Percentiles rank a stretch among this genome's conserved stretches.
Conservation (phyloP, 768 basidiomycete genomes). For the Pisolithus orientalis region DNA sequence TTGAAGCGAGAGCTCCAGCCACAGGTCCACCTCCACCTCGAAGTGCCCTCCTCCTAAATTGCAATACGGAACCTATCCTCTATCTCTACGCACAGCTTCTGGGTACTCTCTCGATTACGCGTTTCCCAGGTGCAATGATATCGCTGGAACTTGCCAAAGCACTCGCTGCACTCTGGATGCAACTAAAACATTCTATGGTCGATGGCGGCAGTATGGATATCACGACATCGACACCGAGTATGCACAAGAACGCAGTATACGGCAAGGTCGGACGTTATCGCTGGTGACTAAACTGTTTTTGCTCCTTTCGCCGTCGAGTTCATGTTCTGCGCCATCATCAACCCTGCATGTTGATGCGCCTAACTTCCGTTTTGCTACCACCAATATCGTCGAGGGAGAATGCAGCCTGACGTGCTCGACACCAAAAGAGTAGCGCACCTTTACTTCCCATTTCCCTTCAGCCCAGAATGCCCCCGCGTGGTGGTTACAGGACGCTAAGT, state of each 20-base stretch:
- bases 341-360: constrained; percentile 5
- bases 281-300: constrained; percentile 48
- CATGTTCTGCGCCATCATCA: constrained; percentile 14
- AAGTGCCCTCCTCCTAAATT: constrained; percentile 39
- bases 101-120: constrained; percentile 60
- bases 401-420: constrained; percentile 26
- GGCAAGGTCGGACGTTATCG: constrained; percentile 46
- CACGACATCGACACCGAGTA: constrained; percentile 30
- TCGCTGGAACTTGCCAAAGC: constrained; percentile 40
- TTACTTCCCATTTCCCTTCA: constrained; percentile 16
- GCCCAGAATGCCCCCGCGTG: background rate
- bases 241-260: constrained; percentile 19
- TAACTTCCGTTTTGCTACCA: background rate
- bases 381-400: constrained; percentile 52
- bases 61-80: constrained; percentile 63
- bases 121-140: constrained; percentile 35
- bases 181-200: constrained; percentile 30
- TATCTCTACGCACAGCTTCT: constrained; percentile 82
- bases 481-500: background rate
- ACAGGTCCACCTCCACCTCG: constrained; percentile 30
- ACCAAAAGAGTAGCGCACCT: constrained; percentile 29
- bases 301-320: constrained; percentile 38
- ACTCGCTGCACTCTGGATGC: constrained; percentile 42
- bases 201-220: constrained; percentile 84
- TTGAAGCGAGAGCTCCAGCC: constrained; percentile 22